phyloP scores from a whole-genome alignment of 176 grass and related monocot species.

The Echinochloa phyllopogon region DNA sequence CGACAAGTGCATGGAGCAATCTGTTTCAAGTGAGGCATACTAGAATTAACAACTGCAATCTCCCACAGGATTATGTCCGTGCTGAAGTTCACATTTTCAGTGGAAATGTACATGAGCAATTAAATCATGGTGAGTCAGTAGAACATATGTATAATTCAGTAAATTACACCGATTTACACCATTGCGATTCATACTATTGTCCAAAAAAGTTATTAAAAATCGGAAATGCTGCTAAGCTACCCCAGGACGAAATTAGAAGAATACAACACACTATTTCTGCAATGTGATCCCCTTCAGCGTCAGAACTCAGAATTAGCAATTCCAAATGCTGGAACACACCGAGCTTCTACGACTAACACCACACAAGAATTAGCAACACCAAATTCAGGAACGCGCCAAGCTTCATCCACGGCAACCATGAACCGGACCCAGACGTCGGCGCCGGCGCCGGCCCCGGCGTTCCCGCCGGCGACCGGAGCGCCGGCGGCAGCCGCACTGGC shows the following conservation, averaged over 20 bases:
- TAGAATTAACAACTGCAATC: background rate
- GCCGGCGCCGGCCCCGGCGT: conserved; percentile 11
- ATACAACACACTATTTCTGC: background rate
- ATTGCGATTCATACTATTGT: background rate
- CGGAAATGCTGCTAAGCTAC: background rate
- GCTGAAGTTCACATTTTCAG: background rate
- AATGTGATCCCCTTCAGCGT: background rate
- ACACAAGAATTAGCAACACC: background rate
- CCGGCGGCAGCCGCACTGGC: conserved; percentile 41
- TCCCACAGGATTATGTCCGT: no score
- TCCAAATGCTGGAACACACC: background rate
- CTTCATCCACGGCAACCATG: conserved; percentile 9
- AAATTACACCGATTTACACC: background rate
- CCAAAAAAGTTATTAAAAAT: background rate
- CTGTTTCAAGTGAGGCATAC: background rate
- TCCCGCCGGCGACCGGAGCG: conserved; percentile 3
- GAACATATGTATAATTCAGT: background rate
- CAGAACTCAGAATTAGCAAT: background rate
- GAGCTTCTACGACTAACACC: background rate
- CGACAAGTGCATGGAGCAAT: no score
- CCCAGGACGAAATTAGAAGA: background rate
- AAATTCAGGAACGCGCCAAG: conserved; percentile 7
- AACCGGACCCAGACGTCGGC: conserved; percentile 11
- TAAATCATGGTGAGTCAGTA: background rate
- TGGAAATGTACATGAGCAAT: background rate